Conservation (phyloP, 208 protist species). For the Trypanosoma vivax region DNA sequence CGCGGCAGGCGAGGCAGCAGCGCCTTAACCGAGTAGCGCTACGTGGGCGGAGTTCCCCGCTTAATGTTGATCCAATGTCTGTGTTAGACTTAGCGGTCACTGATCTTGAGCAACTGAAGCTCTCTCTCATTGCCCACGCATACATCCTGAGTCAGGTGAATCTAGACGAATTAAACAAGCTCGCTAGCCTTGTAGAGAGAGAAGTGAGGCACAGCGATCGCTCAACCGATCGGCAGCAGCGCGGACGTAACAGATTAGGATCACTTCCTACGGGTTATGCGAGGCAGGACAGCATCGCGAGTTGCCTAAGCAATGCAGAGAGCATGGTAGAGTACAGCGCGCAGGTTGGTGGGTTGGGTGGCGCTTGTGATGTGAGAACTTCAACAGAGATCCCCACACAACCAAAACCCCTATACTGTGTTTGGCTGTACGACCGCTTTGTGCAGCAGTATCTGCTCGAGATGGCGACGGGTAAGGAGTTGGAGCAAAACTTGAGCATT, state of each 20-base stretch:
- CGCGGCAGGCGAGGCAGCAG: too few relatives aligned
- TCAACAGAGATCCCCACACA: too few relatives aligned
- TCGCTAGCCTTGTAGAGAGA: conserved; percentile 8
- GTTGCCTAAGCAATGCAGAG: too few relatives aligned
- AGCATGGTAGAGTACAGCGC: neutral
- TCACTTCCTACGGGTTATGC: too few relatives aligned
- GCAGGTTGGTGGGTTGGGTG: too few relatives aligned
- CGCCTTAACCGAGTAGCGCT: too few relatives aligned
- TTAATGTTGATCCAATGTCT: too few relatives aligned
- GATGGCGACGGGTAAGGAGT: neutral
- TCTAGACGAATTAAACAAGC: conserved; percentile 23
- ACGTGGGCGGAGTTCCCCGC: too few relatives aligned
- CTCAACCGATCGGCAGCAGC: neutral
- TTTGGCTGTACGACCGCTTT: conserved; percentile 20
- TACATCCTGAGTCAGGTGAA: conserved; percentile 24
- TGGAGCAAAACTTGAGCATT: neutral
- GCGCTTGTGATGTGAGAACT: too few relatives aligned
- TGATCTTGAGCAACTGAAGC: conserved; percentile 50
- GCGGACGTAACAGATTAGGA: too few relatives aligned
- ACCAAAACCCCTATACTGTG: neutral
- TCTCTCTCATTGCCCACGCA: conserved; percentile 50
- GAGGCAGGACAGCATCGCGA: too few relatives aligned
- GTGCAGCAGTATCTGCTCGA: conserved; percentile 5
- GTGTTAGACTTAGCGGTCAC: conserved; percentile 49
- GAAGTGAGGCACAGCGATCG: conserved; percentile 9